A percentile compares a stretch with the other conserved stretches of the same genome.
phyloP scores from a whole-genome alignment of 345 rosid genomes.

The Brassica incana region DNA sequence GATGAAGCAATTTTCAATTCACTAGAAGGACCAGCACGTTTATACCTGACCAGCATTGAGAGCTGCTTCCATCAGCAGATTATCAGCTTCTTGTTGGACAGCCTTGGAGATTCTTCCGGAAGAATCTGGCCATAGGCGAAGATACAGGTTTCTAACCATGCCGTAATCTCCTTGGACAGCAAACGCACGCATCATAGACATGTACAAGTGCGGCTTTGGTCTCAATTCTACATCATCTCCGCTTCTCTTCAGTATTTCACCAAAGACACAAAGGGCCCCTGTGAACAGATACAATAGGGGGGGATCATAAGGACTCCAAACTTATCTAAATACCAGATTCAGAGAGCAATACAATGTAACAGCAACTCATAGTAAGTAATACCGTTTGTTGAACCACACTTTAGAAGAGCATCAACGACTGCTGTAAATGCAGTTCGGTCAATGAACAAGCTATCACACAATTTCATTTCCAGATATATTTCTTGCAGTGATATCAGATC shows the following conservation, averaged over 20 bases:
- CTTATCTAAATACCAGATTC: conserved; percentile 3
- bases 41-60: conserved; percentile 68
- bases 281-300: conserved; percentile 26
- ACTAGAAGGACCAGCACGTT: conserved; percentile 10
- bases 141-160: conserved; percentile 58
- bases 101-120: conserved; percentile 56
- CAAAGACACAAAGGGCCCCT: conserved; percentile 79
- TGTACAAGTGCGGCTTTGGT: conserved; percentile 78
- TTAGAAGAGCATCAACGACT: conserved; percentile 60
- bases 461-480: conserved; percentile 58
- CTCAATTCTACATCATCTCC: conserved; percentile 47
- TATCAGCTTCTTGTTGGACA: conserved; percentile 67
- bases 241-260: conserved; percentile 66
- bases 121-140: conserved; percentile 67
- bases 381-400: conserved; percentile 64
- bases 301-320: conserved; percentile 7
- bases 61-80: conserved; percentile 85
- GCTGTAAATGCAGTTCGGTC: conserved; percentile 71
- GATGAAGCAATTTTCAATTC: background rate
- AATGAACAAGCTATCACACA: conserved; percentile 45
- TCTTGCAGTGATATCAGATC: conserved; percentile 54
- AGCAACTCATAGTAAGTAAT: conserved; percentile 16
- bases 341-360: conserved; percentile 7
- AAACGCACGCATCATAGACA: conserved; percentile 78
- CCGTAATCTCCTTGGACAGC: conserved; percentile 55